Evolutionary conservation across 345 rosid genomes (phyloP), one percentile per base, ranked within the genome.

Genomic region (Syzygium aqueum): DNA sequence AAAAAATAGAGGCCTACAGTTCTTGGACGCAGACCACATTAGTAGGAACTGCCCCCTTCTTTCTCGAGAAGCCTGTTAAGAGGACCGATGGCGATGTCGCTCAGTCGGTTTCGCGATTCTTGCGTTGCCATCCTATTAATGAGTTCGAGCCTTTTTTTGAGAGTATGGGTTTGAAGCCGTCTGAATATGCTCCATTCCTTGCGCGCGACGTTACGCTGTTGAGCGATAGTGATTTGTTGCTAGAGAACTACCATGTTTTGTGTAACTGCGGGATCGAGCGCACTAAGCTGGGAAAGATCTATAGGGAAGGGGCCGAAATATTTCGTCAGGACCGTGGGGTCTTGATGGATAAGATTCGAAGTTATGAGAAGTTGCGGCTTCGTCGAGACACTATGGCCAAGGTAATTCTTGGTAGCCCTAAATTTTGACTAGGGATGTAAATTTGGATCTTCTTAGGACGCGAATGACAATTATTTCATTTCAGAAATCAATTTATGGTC

Each of bases 81-180:
- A 93, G 91, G 86, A 88, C 92, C 49, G 90, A 88, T 33, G 90
- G 54, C 10, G 92, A 93, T 90, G 65, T 93, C 52, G 89, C 89
- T n/a, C 51, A 37, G 27, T 89, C 93, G 0, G 67, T 96, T 56
- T 46, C 91, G 11, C 94, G 95, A 88, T 93, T 88, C 89, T 84
- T 97, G 84, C 90, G 93, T 78, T 95, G 93, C 86, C 93, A 94
- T 77, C 99, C 98, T 56, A 93, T 96, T 86, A 97, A 96, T 84
- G 99, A 97, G 91, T 95, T 97, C 63, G 98, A 97, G 86, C 98
- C 96, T 8, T 97, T 95, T 92, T 94, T 93, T 54, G 98, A 97
- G 94, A 96, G 98, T 86, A 84, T 94, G 73, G 99, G 99, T 53
- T 85, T 97, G 89, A 89, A 91, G 49, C 96, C 95, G 77, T 63